Percentiles rank a stretch among this genome's conserved stretches.
Evolutionary conservation across 2,329 filamentous ascomycete genomes (phyloP).

Genomic region (Rosellinia necatrix): DNA sequence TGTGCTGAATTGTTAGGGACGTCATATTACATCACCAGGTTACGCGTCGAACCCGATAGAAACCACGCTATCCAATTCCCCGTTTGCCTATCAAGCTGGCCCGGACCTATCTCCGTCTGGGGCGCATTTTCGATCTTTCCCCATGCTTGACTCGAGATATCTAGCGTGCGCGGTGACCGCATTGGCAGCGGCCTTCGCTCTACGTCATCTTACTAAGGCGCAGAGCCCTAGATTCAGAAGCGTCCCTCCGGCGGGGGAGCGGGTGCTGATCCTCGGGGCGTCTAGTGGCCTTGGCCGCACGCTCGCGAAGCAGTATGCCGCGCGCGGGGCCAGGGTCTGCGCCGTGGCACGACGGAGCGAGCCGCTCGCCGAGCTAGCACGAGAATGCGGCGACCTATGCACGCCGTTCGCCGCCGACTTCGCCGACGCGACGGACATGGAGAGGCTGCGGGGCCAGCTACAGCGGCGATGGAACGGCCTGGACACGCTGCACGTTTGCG

Average conservation of each 20-base stretch:
- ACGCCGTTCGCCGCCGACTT: constrained; percentile 39
- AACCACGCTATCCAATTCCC: too few species aligned
- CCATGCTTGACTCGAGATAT: constrained; percentile 10
- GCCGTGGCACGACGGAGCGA: constrained; percentile 39
- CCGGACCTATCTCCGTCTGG: too few species aligned
- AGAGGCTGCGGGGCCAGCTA: constrained; percentile 33
- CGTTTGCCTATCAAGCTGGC: too few species aligned
- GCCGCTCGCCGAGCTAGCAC: constrained; percentile 32
- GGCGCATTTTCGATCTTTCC: neutral
- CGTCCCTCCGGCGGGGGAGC: constrained; percentile 32
- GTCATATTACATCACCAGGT: too few species aligned
- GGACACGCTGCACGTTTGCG: constrained; percentile 41
- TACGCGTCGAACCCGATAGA: too few species aligned
- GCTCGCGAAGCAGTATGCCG: constrained; percentile 37
- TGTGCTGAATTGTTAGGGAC: too few species aligned
- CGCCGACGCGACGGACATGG: constrained; percentile 36
- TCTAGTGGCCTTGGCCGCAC: constrained; percentile 42
- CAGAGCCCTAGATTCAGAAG: constrained; percentile 9
- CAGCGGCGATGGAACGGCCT: constrained; percentile 37
- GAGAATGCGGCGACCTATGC: constrained; percentile 37
- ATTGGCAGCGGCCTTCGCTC: constrained; percentile 21
- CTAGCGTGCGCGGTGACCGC: constrained; percentile 19
- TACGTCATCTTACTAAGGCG: constrained; percentile 15
- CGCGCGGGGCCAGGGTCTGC: constrained; percentile 38
- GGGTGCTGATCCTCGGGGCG: constrained; percentile 42